Conservation (phyloP, 352 stramenopile species). For the Pythium coloratum region DNA sequence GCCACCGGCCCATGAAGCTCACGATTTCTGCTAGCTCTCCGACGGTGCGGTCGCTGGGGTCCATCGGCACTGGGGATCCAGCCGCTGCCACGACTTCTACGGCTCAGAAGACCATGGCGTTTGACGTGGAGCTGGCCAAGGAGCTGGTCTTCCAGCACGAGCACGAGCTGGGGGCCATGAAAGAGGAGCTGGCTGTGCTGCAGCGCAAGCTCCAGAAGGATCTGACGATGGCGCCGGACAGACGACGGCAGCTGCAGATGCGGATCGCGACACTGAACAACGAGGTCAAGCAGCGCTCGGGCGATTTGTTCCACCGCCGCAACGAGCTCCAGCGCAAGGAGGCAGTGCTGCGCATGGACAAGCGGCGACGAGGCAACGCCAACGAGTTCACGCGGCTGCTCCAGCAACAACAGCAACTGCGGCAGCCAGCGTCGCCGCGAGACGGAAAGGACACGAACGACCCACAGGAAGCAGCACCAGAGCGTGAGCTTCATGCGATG, state of each 20-base stretch:
- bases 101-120: constrained; percentile 33
- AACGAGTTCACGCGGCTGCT: constrained; percentile 4
- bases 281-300: constrained; percentile 61
- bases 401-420: constrained; percentile 7
- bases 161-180: constrained; percentile 57
- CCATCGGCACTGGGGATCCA: neutral
- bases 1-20: constrained; percentile 34
- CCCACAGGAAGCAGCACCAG: too few relatives aligned
- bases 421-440: neutral
- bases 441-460: neutral
- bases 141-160: constrained; percentile 70
- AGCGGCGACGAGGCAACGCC: constrained; percentile 7
- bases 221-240: constrained; percentile 31
- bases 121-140: constrained; percentile 50
- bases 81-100: neutral
- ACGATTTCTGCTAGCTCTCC: constrained; percentile 10
- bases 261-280: constrained; percentile 52
- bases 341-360: constrained; percentile 31
- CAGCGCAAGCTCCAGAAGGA: constrained; percentile 42
- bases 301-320: constrained; percentile 69
- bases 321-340: constrained; percentile 75
- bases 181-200: constrained; percentile 52
- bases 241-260: constrained; percentile 50
- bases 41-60: neutral
- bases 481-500: neutral